Conservation (phyloP, 2,329 filamentous ascomycete species). For the Sporothrix luriei region DNA sequence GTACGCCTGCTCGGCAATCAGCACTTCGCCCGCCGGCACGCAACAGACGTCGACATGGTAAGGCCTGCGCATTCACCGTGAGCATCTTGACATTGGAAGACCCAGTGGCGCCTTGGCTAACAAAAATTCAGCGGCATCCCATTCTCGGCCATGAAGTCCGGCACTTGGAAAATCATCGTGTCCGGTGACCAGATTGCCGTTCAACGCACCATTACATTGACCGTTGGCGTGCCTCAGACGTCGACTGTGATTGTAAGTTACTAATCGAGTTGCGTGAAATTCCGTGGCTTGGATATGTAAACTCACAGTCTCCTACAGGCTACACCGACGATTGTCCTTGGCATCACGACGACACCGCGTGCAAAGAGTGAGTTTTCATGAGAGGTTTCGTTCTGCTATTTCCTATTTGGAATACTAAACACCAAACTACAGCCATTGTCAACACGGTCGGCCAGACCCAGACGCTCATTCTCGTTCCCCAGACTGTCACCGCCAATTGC, state of each 20-base stretch:
- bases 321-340: conserved; percentile 46
- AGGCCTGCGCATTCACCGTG: conserved; percentile 31
- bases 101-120: neutral
- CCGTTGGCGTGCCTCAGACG: conserved; percentile 42
- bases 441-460: conserved; percentile 42
- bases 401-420: conserved; percentile 1
- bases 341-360: conserved; percentile 45
- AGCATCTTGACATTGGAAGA: neutral
- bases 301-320: conserved; percentile 38
- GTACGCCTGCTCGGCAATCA: conserved; percentile 45
- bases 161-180: conserved; percentile 46
- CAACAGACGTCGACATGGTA: conserved; percentile 47
- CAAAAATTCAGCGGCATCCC: conserved; percentile 41
- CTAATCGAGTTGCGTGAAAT: neutral
- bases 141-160: conserved; percentile 45
- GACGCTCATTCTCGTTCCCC: conserved; percentile 43
- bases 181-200: conserved; percentile 44
- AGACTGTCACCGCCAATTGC: conserved; percentile 44
- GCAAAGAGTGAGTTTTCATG: conserved; percentile 41
- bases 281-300: neutral
- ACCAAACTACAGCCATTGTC: conserved; percentile 36
- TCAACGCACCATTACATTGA: conserved; percentile 45
- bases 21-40: conserved; percentile 43
- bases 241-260: conserved; percentile 43
- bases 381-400: too few species aligned